These are phyloP conservation scores for Nakazawaea laoshanensis DNA, from an alignment of 805 yeast genomes.

Conservation along the genomic window DNA sequence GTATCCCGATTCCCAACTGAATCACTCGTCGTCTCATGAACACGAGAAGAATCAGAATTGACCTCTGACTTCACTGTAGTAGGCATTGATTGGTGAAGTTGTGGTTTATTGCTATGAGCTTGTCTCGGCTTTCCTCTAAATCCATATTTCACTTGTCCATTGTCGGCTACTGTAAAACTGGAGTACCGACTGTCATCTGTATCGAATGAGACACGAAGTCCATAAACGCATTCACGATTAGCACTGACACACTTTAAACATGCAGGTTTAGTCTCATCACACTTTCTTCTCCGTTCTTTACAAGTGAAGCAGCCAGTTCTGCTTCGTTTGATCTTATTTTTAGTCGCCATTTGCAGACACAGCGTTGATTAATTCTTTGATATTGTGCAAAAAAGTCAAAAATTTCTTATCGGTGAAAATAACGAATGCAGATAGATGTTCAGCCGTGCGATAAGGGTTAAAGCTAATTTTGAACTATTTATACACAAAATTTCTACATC, in stretches of 20 bases:
- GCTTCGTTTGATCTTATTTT: conserved; percentile 40
- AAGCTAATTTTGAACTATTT: no score
- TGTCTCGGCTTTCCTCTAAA: conserved; percentile 34
- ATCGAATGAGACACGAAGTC: conserved; percentile 37
- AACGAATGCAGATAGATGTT: no score
- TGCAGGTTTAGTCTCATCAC: conserved; percentile 46
- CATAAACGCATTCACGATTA: conserved; percentile 42
- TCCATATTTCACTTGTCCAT: conserved; percentile 29
- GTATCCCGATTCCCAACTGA: conserved; percentile 3
- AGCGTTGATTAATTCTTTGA: no score
- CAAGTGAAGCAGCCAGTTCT: conserved; percentile 55
- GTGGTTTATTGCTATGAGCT: background rate
- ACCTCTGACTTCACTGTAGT: no score
- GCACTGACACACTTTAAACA: conserved; percentile 39
- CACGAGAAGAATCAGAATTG: no score
- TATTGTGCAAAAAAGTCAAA: no score
- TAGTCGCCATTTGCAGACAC: no score
- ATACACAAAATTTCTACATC: no score
- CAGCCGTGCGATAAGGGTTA: no score
- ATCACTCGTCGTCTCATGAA: no score
- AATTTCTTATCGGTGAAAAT: no score
- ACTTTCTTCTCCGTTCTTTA: conserved; percentile 42
- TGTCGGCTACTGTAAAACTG: conserved; percentile 14
- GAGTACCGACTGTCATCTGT: conserved; percentile 36
- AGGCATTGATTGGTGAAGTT: no score